These are phyloP conservation scores for Solanum pinnatisectum DNA, from an alignment of 257 asterid genomes.

Conservation along the genomic window DNA sequence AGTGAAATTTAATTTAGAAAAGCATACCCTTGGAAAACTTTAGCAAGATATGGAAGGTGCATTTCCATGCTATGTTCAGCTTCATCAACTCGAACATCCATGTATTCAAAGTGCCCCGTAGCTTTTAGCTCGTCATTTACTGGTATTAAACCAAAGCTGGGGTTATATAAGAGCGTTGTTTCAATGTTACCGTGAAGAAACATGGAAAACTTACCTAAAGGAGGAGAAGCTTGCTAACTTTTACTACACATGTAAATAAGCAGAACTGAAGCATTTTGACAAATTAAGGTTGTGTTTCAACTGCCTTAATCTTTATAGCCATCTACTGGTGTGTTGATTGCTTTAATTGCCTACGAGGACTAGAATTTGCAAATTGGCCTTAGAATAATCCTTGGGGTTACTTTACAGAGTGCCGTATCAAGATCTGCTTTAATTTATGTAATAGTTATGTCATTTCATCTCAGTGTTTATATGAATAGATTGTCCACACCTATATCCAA, in stretches of 20 bases:
- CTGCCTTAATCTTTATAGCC: neutral
- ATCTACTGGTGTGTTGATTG: neutral
- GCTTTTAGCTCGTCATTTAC: slow-evolving; percentile 83
- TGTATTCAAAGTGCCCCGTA: slow-evolving; percentile 77
- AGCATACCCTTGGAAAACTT: slow-evolving; percentile 82
- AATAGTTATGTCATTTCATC: neutral
- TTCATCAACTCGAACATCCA: slow-evolving; percentile 91
- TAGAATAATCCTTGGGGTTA: neutral
- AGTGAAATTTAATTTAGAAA: neutral
- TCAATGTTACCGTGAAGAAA: neutral
- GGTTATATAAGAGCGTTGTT: neutral
- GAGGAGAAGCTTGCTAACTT: neutral
- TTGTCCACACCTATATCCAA: neutral
- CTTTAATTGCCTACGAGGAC: neutral
- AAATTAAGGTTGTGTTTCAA: neutral
- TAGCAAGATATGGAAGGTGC: slow-evolving; percentile 96
- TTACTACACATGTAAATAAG: neutral
- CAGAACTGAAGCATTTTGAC: neutral
- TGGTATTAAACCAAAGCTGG: slow-evolving; percentile 15
- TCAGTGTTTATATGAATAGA: neutral
- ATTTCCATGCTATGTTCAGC: slow-evolving; percentile 99
- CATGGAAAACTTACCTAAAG: neutral
- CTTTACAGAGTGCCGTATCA: neutral
- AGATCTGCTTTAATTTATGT: neutral
- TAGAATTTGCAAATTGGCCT: neutral